phyloP scores from a whole-genome alignment of 1,139 yeast species.

The Keqinozyma sinolaborantium region DNA sequence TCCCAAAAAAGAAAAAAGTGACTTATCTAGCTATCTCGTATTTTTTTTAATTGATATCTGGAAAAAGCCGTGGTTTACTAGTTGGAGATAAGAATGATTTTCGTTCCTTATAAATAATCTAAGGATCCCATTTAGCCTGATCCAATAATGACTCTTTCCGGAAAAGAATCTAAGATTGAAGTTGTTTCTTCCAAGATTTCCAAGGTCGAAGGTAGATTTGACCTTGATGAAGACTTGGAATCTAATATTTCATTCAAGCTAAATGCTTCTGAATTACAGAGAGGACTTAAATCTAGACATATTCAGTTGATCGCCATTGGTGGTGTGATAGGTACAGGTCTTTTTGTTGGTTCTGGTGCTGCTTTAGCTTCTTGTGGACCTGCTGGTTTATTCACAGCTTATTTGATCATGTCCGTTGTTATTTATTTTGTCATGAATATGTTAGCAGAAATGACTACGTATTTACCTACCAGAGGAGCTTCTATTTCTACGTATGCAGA shows the following conservation, averaged over 20 bases:
- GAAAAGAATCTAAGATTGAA: background rate
- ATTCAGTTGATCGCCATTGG: conserved; percentile 38
- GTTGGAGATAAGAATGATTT: too few species aligned
- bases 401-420: conserved; percentile 44
- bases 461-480: conserved; percentile 63
- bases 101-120: too few species aligned
- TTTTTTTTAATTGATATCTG: too few species aligned
- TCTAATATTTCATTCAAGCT: background rate
- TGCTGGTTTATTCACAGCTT: conserved; percentile 37
- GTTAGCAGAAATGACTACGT: conserved; percentile 79
- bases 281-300: conserved; percentile 39
- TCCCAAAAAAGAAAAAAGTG: too few species aligned
- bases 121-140: too few species aligned
- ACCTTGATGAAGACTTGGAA: background rate
- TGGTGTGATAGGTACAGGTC: conserved; percentile 40
- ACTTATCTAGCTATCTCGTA: too few species aligned
- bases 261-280: conserved; percentile 28
- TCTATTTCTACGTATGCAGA: conserved; percentile 49
- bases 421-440: conserved; percentile 59
- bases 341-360: conserved; percentile 45
- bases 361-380: conserved; percentile 45
- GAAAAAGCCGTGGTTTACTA: too few species aligned
- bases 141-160: too few species aligned
- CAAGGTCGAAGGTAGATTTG: background rate
- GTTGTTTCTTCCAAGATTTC: background rate